Conservation (phyloP, 805 yeast genomes). For the Komagataella kurtzmanii region DNA sequence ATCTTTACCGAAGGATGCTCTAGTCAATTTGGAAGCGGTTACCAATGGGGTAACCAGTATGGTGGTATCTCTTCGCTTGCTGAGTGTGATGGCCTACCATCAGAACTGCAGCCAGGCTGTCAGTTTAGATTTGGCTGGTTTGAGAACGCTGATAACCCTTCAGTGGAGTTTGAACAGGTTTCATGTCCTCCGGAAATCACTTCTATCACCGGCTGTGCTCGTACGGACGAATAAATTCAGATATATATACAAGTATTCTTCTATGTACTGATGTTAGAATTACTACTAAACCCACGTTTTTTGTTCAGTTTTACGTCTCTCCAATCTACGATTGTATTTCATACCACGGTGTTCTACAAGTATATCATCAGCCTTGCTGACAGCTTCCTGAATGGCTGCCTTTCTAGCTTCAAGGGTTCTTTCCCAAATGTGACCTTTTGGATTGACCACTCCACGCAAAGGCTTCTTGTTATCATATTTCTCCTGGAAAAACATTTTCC, state of each 20-base stretch:
- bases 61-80: background rate
- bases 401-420: conserved; percentile 46
- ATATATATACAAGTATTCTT: background rate
- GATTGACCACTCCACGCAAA: conserved; percentile 64
- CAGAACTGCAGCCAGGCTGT: background rate
- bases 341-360: conserved; percentile 53
- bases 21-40: background rate
- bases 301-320: conserved; percentile 22
- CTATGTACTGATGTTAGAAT: background rate
- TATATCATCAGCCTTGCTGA: conserved; percentile 51
- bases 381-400: conserved; percentile 49
- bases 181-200: background rate
- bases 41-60: background rate
- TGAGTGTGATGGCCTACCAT: background rate
- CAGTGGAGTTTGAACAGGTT: background rate
- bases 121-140: background rate
- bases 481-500: conserved; percentile 64
- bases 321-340: conserved; percentile 29
- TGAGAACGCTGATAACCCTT: background rate
- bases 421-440: conserved; percentile 77
- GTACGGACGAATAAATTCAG: background rate
- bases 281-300: conserved; percentile 21
- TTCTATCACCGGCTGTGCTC: background rate
- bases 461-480: conserved; percentile 57
- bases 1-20: background rate